These are phyloP conservation scores for Mucor lusitanicus DNA, from an alignment of 371 early-diverging fungal genomes.

Conservation along the genomic window DNA sequence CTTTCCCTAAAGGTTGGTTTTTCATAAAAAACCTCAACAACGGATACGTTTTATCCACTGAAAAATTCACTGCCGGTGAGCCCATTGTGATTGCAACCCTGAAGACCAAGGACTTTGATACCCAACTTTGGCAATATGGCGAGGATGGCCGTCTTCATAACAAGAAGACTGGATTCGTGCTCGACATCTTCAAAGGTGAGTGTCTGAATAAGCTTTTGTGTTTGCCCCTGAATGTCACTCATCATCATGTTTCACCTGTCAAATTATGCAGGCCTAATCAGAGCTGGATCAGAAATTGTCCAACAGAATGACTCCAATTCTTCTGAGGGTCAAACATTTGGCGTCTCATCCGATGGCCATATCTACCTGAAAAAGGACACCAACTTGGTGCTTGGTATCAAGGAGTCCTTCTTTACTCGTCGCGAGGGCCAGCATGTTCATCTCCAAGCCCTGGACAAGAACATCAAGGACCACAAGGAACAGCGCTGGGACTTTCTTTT, in stretches of 20 bases:
- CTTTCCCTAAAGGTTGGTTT: conserved; percentile 59
- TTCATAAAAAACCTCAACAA: conserved; percentile 57
- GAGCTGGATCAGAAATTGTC: conserved; percentile 47
- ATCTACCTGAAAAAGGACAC: conserved; percentile 41
- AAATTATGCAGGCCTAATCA: conserved; percentile 30
- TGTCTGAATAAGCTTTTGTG: background rate
- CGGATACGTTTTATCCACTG: conserved; percentile 47
- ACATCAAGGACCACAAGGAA: conserved; percentile 32
- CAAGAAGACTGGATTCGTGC: conserved; percentile 54
- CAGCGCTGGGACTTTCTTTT: conserved; percentile 48
- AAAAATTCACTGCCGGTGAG: conserved; percentile 35
- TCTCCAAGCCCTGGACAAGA: conserved; percentile 35
- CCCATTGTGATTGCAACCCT: conserved; percentile 36
- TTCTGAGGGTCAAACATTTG: conserved; percentile 32
- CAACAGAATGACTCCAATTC: conserved; percentile 39
- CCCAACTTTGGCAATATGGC: conserved; percentile 60
- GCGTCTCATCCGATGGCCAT: conserved; percentile 38
- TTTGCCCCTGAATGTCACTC: background rate
- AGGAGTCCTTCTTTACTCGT: conserved; percentile 50
- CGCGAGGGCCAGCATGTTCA: conserved; percentile 49
- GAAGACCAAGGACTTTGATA: conserved; percentile 32
- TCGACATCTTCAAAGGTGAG: conserved; percentile 57
- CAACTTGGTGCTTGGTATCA: conserved; percentile 54
- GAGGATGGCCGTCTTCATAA: conserved; percentile 55
- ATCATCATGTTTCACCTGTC: background rate